Percentiles rank a stretch among this genome's conserved stretches.
Evolutionary conservation across 306 rosid genomes (phyloP).

Genomic region (Arachis stenosperma): DNA sequence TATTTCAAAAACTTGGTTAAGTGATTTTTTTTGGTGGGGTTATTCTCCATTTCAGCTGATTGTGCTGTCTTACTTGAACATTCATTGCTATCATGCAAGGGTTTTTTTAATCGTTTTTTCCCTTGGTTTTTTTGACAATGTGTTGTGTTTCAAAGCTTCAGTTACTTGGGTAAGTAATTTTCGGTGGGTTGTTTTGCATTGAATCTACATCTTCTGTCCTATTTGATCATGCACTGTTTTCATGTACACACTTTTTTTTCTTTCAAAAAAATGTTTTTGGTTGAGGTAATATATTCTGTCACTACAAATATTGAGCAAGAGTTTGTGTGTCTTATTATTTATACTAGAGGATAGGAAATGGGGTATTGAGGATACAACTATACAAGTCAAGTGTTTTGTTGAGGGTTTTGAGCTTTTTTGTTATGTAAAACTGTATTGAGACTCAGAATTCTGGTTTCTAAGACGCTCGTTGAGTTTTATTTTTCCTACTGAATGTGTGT

Average conservation of each 20-base stretch:
- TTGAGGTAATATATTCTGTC: neutral
- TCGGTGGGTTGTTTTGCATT: neutral
- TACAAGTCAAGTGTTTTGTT: no score
- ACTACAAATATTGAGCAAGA: no score
- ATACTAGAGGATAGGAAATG: neutral
- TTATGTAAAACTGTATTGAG: neutral
- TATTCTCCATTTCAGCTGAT: no score
- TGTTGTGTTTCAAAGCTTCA: neutral
- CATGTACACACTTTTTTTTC: no score
- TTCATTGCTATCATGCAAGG: neutral
- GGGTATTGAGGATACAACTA: neutral
- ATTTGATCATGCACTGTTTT: no score
- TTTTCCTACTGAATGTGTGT: conserved; percentile 2
- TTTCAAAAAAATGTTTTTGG: no score
- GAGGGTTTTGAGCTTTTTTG: conserved; percentile 7
- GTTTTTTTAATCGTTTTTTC: no score
- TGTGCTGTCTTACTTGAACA: neutral
- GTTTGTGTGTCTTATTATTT: no score
- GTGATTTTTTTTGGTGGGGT: neutral
- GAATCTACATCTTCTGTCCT: no score
- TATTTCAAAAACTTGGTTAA: neutral
- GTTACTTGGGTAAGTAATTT: neutral
- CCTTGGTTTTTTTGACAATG: neutral
- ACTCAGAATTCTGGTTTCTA: conserved; percentile 7
- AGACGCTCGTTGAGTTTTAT: conserved; percentile 19